Evolutionary conservation across 2,329 filamentous ascomycete genomes (phyloP), one percentile per base, ranked within the genome.

Genomic region (Sarocladium strictum): DNA sequence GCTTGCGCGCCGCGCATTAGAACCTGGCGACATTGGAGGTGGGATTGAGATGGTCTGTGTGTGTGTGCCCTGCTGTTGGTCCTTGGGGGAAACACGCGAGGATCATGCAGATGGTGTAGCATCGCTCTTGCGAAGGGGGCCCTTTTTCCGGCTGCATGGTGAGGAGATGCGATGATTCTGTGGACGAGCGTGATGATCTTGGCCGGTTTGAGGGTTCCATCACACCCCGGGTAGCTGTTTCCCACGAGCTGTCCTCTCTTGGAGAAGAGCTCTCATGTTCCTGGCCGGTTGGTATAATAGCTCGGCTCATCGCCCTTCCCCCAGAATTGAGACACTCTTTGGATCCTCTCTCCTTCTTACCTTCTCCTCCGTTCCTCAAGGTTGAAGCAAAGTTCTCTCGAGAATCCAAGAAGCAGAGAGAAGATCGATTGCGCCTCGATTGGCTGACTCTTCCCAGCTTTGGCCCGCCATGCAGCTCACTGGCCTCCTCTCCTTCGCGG

Each of bases 391-490:
- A 51, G 6, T 51, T 35, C 29, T 32, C 29, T 32, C 12, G 29
- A 32, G 29, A 32, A 32, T 32, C 29, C 29, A 6, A 32, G 29
- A 32, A 32, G 29, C n/a, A n/a, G n/a, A n/a, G n/a, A n/a, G n/a
- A n/a, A n/a, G n/a, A n/a, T n/a, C n/a, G n/a, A n/a, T n/a, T n/a
- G n/a, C n/a, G n/a, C n/a, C n/a, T n/a, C n/a, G n/a, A n/a, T n/a
- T n/a, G n/a, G n/a, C n/a, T n/a, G 43, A 47, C 24, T 21, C 43
- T 49, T 19, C 23, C n/a, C n/a, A n/a, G 9, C 17, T 10, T 26
- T 24, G 7, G n/a, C 38, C 41, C 26, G 55, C 40, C 57, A 66
- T 66, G 65, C 62, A 58, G 38, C 53, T 59, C 37, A 52, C 49
- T 15, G 53, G 51, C 43, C 37, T 54, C 19, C 43, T 59, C 43